Percentiles rank a stretch among this genome's conserved stretches.
Evolutionary conservation across 192 early-diverging fungal species (phyloP).

Genomic region (Podila epicladia): DNA sequence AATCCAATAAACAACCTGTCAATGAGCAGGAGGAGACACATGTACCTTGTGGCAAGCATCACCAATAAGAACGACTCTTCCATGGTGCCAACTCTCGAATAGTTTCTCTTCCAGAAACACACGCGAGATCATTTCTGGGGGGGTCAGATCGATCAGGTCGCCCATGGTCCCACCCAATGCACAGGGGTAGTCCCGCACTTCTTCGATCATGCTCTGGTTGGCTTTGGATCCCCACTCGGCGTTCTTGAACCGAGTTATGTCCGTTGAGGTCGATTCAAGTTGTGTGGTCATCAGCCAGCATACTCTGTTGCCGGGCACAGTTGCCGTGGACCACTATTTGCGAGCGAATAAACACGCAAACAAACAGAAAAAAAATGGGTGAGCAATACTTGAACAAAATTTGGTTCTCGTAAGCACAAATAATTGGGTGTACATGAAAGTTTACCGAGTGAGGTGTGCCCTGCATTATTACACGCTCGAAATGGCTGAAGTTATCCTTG

Average conservation of each 20-base stretch:
- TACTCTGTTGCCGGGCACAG: slow-evolving; percentile 2
- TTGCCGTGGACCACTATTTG: slow-evolving; percentile 3
- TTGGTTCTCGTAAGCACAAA: neutral
- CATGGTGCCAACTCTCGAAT: neutral
- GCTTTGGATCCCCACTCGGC: neutral
- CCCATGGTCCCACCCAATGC: slow-evolving; percentile 1
- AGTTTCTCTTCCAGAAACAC: slow-evolving; percentile 7
- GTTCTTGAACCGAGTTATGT: neutral
- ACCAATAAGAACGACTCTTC: neutral
- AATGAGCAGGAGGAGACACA: no score
- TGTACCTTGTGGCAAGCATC: slow-evolving; percentile 1
- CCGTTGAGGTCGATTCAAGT: neutral
- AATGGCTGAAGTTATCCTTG: neutral
- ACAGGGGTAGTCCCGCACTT: neutral
- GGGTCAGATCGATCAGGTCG: slow-evolving; percentile 3
- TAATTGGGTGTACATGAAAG: neutral
- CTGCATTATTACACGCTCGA: neutral
- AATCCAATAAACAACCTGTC: neutral
- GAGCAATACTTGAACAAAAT: neutral
- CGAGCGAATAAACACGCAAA: neutral
- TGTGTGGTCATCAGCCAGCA: slow-evolving; percentile 4
- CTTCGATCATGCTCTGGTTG: slow-evolving; percentile 2
- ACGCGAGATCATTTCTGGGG: neutral
- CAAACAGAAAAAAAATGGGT: neutral
- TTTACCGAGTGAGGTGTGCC: neutral